Evolutionary conservation across 2,329 filamentous ascomycete species (phyloP).

Genomic region (Trichoderma cornu-damae): DNA sequence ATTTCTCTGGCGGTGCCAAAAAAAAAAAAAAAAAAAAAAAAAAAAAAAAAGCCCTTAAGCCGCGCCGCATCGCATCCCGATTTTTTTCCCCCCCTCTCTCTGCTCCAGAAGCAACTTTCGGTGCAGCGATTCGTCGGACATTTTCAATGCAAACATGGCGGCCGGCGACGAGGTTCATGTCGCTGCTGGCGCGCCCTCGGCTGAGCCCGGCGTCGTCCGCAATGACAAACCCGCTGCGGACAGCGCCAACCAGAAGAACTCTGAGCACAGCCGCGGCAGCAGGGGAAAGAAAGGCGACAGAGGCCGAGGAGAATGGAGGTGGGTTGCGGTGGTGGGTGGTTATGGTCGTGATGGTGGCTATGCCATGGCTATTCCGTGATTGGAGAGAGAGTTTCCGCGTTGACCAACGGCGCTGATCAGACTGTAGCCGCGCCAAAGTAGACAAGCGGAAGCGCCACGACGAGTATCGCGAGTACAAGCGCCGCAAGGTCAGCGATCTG

Average conservation of each 20-base stretch:
- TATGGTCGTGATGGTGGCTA: no score
- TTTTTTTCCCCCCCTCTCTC: neutral
- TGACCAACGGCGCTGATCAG: slow-evolving; percentile 34
- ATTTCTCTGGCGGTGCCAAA: slow-evolving; percentile 16
- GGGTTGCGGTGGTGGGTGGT: slow-evolving; percentile 19
- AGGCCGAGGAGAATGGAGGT: slow-evolving; percentile 28
- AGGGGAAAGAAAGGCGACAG: slow-evolving; percentile 27
- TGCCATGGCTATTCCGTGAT: neutral
- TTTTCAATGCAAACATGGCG: slow-evolving; percentile 32
- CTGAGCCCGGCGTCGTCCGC: slow-evolving; percentile 21
- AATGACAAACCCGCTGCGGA: slow-evolving; percentile 6
- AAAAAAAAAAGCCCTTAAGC: no score
- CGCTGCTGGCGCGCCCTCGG: slow-evolving; percentile 23
- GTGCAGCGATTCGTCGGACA: neutral
- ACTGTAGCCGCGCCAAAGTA: slow-evolving; percentile 32
- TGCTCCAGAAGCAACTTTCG: neutral
- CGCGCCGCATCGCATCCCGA: slow-evolving; percentile 5
- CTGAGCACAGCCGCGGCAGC: slow-evolving; percentile 17
- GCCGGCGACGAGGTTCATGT: slow-evolving; percentile 29
- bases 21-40: no score
- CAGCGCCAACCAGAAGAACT: slow-evolving; percentile 3
- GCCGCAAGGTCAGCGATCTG: slow-evolving; percentile 37
- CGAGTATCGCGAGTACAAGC: slow-evolving; percentile 40
- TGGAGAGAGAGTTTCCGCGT: slow-evolving; percentile 7
- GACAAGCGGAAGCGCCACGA: slow-evolving; percentile 39